These are phyloP conservation scores for Magnolia sinica DNA, from an alignment of 164 flowering plant species.

Conservation along the genomic window DNA sequence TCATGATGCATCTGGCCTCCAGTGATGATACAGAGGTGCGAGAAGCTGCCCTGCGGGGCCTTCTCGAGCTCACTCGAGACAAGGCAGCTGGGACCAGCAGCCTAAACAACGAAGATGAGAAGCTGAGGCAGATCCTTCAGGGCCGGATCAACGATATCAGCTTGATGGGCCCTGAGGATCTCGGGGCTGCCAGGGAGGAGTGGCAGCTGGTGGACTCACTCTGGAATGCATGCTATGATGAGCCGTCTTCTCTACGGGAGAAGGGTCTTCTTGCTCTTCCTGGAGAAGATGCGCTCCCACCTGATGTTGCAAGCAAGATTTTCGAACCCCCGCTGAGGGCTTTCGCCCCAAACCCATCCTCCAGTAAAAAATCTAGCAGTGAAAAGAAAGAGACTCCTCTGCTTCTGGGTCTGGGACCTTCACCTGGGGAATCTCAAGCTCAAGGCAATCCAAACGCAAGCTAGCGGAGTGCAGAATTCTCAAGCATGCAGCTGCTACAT, in stretches of 20 bases:
- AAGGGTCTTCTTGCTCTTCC: conserved; percentile 77
- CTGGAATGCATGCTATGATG: conserved; percentile 72
- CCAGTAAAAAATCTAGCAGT: conserved; percentile 10
- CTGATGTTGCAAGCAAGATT: conserved; percentile 75
- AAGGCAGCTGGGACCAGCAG: conserved; percentile 22
- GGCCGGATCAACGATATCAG: conserved; percentile 69
- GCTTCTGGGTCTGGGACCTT: conserved; percentile 47
- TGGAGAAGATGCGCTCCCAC: conserved; percentile 65
- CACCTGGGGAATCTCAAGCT: conserved; percentile 14
- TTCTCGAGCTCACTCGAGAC: conserved; percentile 64
- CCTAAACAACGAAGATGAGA: conserved; percentile 43
- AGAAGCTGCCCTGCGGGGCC: conserved; percentile 82
- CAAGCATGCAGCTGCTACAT: neutral
- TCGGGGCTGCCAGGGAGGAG: conserved; percentile 83
- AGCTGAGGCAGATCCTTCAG: conserved; percentile 66
- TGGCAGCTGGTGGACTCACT: conserved; percentile 83
- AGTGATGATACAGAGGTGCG: conserved; percentile 81
- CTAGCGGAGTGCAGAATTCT: neutral
- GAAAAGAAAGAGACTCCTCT: conserved; percentile 55
- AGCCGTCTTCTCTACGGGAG: conserved; percentile 77
- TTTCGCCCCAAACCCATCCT: conserved; percentile 39
- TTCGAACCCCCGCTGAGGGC: conserved; percentile 83
- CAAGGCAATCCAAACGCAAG: conserved; percentile 6
- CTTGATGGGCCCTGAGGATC: conserved; percentile 69
- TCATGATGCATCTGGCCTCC: conserved; percentile 77